phyloP scores from a whole-genome alignment of 345 rosid species.

The Hibiscus trionum region DNA sequence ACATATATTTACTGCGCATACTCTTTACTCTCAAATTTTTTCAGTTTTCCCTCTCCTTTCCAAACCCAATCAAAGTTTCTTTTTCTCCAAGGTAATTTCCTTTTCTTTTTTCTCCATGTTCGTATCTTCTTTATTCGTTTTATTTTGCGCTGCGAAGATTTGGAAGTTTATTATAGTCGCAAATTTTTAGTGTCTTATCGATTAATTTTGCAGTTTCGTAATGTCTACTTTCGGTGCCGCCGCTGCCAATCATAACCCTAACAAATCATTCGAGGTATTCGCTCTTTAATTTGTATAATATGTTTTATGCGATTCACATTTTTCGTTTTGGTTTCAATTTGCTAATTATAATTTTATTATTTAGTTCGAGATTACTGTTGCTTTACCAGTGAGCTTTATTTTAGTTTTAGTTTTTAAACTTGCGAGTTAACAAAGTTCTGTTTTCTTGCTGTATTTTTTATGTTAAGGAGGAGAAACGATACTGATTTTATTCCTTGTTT shows the following conservation, averaged over 20 bases:
- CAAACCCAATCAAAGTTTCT: not conserved
- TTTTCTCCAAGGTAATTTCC: not conserved
- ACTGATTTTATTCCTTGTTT: not conserved
- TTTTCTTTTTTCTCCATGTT: not conserved
- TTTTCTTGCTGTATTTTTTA: not conserved
- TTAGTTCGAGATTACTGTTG: not conserved
- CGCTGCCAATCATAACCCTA: slow-evolving; percentile 50
- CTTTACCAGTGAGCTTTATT: not conserved
- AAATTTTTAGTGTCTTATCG: not conserved
- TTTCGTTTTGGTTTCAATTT: not conserved
- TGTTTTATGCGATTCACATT: not conserved
- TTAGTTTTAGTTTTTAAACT: not conserved
- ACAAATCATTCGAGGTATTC: slow-evolving; percentile 72
- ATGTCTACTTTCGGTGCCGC: slow-evolving; percentile 63
- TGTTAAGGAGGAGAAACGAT: not conserved
- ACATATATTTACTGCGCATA: not conserved
- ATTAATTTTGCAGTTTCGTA: not conserved
- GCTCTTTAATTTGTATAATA: not conserved
- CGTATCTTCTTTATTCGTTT: not conserved
- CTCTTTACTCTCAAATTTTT: too few relatives aligned
- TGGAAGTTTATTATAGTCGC: not conserved
- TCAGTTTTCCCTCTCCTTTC: slow-evolving; percentile 13
- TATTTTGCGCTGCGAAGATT: not conserved
- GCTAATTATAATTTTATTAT: not conserved
- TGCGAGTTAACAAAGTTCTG: not conserved